phyloP scores from a whole-genome alignment of 1,284 basidiomycete species.

The Heterobasidion irregulare region DNA sequence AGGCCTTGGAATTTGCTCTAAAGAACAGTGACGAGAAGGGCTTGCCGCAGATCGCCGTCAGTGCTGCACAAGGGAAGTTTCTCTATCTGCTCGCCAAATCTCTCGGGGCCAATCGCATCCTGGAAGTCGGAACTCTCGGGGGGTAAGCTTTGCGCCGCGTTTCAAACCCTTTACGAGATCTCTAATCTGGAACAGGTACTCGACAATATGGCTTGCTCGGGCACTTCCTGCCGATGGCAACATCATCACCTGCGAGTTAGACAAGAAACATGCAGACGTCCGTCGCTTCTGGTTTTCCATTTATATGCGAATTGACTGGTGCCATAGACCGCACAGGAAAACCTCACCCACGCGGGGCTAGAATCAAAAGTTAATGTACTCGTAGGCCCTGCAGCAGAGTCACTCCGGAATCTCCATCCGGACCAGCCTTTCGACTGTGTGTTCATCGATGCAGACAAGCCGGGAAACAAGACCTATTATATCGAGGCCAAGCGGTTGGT shows the following conservation, averaged over 20 bases:
- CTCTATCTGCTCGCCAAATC: constrained; percentile 40
- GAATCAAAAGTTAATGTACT: constrained; percentile 37
- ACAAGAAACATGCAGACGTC: constrained; percentile 40
- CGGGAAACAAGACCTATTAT: constrained; percentile 39
- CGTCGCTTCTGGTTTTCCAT: background rate
- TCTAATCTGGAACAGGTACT: constrained; percentile 31
- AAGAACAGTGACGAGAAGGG: constrained; percentile 34
- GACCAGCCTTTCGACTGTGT: constrained; percentile 43
- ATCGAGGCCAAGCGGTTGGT: constrained; percentile 47
- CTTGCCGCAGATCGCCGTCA: constrained; percentile 46
- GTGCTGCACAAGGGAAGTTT: constrained; percentile 48
- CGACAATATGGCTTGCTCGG: constrained; percentile 50
- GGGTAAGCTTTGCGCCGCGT: constrained; percentile 30
- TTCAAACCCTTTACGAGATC: constrained; percentile 1
- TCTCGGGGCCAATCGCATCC: constrained; percentile 39
- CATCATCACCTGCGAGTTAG: constrained; percentile 41
- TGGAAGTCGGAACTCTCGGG: constrained; percentile 58
- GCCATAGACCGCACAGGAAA: constrained; percentile 28
- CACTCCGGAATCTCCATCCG: constrained; percentile 31
- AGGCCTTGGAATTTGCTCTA: constrained; percentile 32
- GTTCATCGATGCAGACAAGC: constrained; percentile 61
- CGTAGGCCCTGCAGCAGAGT: constrained; percentile 40
- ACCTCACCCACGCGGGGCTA: constrained; percentile 40
- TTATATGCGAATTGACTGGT: background rate
- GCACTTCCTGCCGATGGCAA: constrained; percentile 47